Evolutionary conservation across 192 early-diverging fungal species (phyloP), one percentile per base, ranked within the genome.

Genomic region (Chytriomyces hyalinus): DNA sequence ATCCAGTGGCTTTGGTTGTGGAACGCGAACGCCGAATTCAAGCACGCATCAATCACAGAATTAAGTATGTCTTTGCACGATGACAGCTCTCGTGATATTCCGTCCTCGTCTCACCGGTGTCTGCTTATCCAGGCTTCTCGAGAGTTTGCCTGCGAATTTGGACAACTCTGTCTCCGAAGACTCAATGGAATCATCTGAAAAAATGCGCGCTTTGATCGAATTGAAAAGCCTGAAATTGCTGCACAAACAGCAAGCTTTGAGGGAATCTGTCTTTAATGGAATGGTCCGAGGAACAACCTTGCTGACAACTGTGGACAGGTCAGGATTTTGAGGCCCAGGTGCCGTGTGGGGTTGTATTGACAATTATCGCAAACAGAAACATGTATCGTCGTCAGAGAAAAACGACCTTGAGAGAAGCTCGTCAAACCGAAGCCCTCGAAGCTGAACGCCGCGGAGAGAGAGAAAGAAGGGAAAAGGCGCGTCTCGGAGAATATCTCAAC

Each of bases 341-440:
- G 20, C n/a, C 24, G 4, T 17, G 10, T 48, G 53, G 3, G 53
- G 53, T 57, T 57, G 53, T 4, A 57, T 4, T 57, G 15, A 57
- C 53, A 57, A 1, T 47, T 13, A 45, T 69, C 13, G 36, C 65
- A 59, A 61, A 87, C 93, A 94, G 88, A 94, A 91, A 76, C 90
- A 90, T 51, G 59, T 78, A 78, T 49, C 22, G 62, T 7, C 51
- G 69, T 17, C 17, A 28, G 22, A 53, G 77, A 6, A 78, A 78
- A 64, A 47, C 72, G 6, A 91, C 94, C 3, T 76, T 93, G 64
- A 90, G 94, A 13, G 96, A 97, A 73, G 93, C 94, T 5, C 85
- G 93, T 9, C 90, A 92, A 79, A 96, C 96, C 3, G 97, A 98
- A 78, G 92, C 89, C 79, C 87, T 95, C 59, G 97, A 99, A 67